Conservation (phyloP, 2,329 filamentous ascomycete genomes). For the Botryotinia globosa region DNA sequence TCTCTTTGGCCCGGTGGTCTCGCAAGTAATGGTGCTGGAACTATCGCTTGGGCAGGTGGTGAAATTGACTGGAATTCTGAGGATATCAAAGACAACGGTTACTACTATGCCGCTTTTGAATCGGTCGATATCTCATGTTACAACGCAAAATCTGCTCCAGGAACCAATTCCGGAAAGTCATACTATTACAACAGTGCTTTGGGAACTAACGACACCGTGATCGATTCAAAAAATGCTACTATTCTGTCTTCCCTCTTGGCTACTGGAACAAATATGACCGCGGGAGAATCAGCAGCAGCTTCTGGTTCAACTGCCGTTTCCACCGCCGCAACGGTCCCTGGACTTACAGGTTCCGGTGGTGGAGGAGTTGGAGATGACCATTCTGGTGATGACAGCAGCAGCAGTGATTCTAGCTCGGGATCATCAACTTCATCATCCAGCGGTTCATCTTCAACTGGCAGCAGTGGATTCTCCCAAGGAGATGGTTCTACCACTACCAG, state of each 20-base stretch:
- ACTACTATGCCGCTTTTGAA: slow-evolving; percentile 81
- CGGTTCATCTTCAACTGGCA: slow-evolving; percentile 29
- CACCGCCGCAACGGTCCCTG: slow-evolving; percentile 50
- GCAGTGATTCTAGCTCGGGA: slow-evolving; percentile 19
- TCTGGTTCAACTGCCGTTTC: slow-evolving; percentile 34
- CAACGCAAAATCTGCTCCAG: slow-evolving; percentile 58
- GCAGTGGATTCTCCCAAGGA: slow-evolving; percentile 38
- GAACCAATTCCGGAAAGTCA: slow-evolving; percentile 64
- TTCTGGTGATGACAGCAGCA: neutral
- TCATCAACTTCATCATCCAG: slow-evolving; percentile 23
- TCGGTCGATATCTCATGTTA: slow-evolving; percentile 86
- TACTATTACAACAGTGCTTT: slow-evolving; percentile 70
- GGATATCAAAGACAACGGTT: slow-evolving; percentile 79
- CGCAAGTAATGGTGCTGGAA: slow-evolving; percentile 74
- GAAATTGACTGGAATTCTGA: slow-evolving; percentile 79
- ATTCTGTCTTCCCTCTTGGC: slow-evolving; percentile 75
- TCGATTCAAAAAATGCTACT: slow-evolving; percentile 71
- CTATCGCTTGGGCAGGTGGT: slow-evolving; percentile 88
- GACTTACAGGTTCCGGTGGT: slow-evolving; percentile 49
- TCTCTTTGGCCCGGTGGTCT: slow-evolving; percentile 95
- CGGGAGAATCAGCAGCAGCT: slow-evolving; percentile 44
- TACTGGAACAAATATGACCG: slow-evolving; percentile 73
- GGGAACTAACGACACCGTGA: slow-evolving; percentile 73
- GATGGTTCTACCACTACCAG: slow-evolving; percentile 21
- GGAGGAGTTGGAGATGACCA: slow-evolving; percentile 13